Base-by-base conservation (phyloP, 805 yeast genomes). In the Yarrowia sp. region DNA sequence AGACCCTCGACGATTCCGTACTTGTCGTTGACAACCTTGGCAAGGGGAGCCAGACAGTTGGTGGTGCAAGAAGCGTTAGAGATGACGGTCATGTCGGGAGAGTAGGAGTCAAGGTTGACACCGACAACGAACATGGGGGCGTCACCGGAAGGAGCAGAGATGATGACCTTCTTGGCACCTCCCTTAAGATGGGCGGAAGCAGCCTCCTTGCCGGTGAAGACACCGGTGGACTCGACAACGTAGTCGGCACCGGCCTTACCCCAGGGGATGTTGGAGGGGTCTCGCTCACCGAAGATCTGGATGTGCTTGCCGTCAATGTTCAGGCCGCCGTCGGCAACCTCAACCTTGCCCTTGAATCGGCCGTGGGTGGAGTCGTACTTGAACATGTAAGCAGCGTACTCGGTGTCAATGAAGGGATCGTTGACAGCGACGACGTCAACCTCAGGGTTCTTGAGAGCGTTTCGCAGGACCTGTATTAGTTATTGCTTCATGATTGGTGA, bases 61-160 rank as follows among this genome's bases (percentile, higher is more conserved):
- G 97, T 91, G 78, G 97, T 91, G 85, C 97, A 91, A 61, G 97
- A 91, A 70, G 97, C 97, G 79, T 91, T 91, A 71, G 97, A 91
- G 70, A 91, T 82, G 73, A 91, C 89, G 74, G 81, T 80, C 78
- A 86, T 80, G 77, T 88, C 92, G 68, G 87, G 77, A 72, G 87
- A 86, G 85, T 89, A 91, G 73, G 86, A 81, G 70, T 86, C 86
- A 72, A 85, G 86, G 82, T 91, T 91, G 76, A 91, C 97, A 83
- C 97, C 97, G 75, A 85, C 83, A 72, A 91, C 97, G 79, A 88
- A 91, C 96, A 91, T 90, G 79, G 96, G 97, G 71, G 96, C 96
- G 74, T 91, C 96, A 73, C 85, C 81, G 65, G 96, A 91, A 71
- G 97, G 97, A 74, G 97, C 97, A 70, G 97, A 91, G 80, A 91